Base-by-base conservation (phyloP, 805 yeast species). In the Suhomyces sp. region DNA sequence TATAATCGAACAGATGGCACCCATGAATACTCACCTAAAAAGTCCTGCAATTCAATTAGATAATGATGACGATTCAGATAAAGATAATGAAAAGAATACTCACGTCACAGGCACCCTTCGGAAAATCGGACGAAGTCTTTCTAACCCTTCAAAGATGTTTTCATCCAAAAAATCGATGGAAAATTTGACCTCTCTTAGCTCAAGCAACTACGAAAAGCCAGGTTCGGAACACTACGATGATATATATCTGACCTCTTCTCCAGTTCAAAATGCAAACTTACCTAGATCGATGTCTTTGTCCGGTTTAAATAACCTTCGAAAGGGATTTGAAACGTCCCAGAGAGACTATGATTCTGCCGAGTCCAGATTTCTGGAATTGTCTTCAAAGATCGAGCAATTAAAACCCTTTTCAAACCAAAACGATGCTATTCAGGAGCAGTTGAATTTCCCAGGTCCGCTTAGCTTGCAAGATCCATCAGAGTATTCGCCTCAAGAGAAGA, bases 221-320 rank as follows among this genome's bases (percentile, higher is more conserved):
- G 56, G 50, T 5, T 41, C 15, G n/a, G 51, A 54, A 35, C 49
- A 51, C 31, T n/a, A 48, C 35, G 41, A 52, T 19, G 47, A 44
- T 27, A 17, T 38, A 17, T 3, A 17, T 17, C 42, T 38, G 42
- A 24, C 50, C 9, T 42, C 52, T 9, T 12, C 42, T 1, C 36
- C 46, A 12, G 44, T 54, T 10, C 46, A 40, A 12, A 56, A 53
- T 44, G 29, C 63, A 23, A 47, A 54, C 38, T 57, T 73, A 17
- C 79, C 79, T 0, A 60, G 68, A 13, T 70, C 70, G 1, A 59
- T 74, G 15, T 68, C 77, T 1, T 51, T 71, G 1, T 57, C 59
- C 41, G 71, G 71, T 1, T 58, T 75, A 8, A 68, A 64, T 52
- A 69, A 63, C 44, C 56, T 73, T 44, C 62, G 70, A 26, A 72